Evolutionary conservation across 2,329 filamentous ascomycete species (phyloP), one percentile per base, ranked within the genome.

Genomic region (Orbilia javanica): DNA sequence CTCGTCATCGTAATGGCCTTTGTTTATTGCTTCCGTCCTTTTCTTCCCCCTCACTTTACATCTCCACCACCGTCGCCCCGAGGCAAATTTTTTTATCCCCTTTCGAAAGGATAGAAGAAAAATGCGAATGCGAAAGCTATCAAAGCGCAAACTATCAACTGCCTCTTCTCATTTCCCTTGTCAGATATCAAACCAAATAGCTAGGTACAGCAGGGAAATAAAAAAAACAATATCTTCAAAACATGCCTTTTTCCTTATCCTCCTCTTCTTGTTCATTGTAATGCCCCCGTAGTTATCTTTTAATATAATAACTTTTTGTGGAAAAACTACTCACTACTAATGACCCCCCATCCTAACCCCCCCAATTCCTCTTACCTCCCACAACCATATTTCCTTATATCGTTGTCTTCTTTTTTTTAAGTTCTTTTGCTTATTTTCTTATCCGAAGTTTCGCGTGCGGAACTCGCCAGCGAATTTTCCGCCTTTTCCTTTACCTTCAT

Each of bases 231-330:
- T 55, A 31, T 36, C 34, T 25, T 27, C 46, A 46, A 55, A 55
- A 20, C 50, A 42, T 18, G 11, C 50, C 11, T 52, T 22, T 22
- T n/a, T 34, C 31, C 25, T 48, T 20, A 27, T 36, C 44, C 36
- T 48, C 20, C 20, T 44, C 29, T 73, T 71, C 55, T 53, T 78
- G 74, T 78, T 78, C 62, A 78, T 78, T 78, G 73, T 78, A 70
- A 78, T 64, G 74, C 42, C 74, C 69, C 74, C 50, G 67, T 78
- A 78, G 73, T 60, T 78, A 78, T 48, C 34, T 48, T 78, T 78
- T 78, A 78, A 78, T 78, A 60, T 42, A 71, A 64, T 67, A 67
- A 2, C 36, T 67, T 63, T 67, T 52, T 60, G n/a, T 57, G 39
- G 15, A 27, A 36, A 20, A 22, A 39, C 20, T 27, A 60, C n/a